Evolutionary conservation across 2,329 filamentous ascomycete species (phyloP).

Genomic region (Aureobasidium sp.): DNA sequence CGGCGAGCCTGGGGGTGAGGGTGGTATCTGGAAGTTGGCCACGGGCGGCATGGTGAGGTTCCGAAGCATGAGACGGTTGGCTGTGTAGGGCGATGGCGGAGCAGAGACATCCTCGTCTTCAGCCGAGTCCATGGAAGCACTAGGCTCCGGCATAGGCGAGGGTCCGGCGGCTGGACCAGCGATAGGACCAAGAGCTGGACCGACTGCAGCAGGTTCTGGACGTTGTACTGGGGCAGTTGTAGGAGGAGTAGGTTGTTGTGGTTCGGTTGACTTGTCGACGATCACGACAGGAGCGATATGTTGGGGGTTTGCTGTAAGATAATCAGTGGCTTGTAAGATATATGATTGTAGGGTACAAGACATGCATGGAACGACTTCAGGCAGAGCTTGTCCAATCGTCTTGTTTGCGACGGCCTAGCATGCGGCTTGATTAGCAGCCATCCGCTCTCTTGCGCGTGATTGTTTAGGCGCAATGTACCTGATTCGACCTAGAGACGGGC

Average conservation of each 20-base stretch:
- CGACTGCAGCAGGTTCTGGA: background rate
- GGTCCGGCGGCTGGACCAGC: background rate
- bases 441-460: slow-evolving; percentile 21
- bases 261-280: background rate
- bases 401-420: slow-evolving; percentile 14
- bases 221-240: background rate
- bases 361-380: slow-evolving; percentile 2
- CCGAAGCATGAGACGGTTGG: slow-evolving; percentile 55
- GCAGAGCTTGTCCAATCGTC: slow-evolving; percentile 5
- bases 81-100: slow-evolving; percentile 57
- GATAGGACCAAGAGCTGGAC: slow-evolving; percentile 11
- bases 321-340: slow-evolving; percentile 13
- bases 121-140: background rate
- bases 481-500: slow-evolving; percentile 12
- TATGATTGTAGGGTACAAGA: background rate
- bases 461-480: slow-evolving; percentile 14
- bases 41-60: slow-evolving; percentile 65
- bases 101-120: slow-evolving; percentile 5
- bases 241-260: background rate
- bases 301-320: background rate
- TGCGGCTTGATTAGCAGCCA: slow-evolving; percentile 38
- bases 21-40: slow-evolving; percentile 66
- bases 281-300: background rate
- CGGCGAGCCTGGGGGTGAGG: slow-evolving; percentile 56
- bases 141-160: slow-evolving; percentile 16